phyloP scores from a whole-genome alignment of 2,329 filamentous ascomycete species.

The Colletotrichum scovillei region DNA sequence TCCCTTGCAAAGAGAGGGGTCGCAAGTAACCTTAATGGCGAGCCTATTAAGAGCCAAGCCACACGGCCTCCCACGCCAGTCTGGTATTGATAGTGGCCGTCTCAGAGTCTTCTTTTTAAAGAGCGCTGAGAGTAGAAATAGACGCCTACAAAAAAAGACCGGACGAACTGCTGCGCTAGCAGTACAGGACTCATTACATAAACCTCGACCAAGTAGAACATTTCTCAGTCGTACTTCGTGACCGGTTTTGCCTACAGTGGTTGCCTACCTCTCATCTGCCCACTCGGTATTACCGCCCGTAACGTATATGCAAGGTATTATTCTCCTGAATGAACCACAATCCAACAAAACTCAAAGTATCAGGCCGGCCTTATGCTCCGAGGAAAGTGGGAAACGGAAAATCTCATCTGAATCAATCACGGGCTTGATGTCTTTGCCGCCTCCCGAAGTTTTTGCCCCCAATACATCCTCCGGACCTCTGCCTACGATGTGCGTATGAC shows the following conservation, averaged over 20 bases:
- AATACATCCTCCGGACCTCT: constrained; percentile 49
- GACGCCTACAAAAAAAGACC: neutral
- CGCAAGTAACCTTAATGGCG: neutral
- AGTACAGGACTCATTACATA: no score
- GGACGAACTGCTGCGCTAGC: neutral
- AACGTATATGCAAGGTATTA: no score
- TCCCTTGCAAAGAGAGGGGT: neutral
- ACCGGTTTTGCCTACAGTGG: neutral
- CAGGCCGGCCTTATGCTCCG: constrained; percentile 43
- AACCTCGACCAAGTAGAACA: no score
- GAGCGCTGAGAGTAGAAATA: neutral
- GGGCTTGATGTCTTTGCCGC: constrained; percentile 49
- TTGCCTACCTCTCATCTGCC: no score
- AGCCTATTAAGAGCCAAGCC: neutral
- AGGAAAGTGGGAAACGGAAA: constrained; percentile 55
- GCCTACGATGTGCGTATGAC: constrained; percentile 51
- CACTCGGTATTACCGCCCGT: neutral
- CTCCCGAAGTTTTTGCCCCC: constrained; percentile 46
- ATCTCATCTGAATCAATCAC: constrained; percentile 49
- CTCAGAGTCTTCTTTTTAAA: neutral
- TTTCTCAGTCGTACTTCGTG: neutral
- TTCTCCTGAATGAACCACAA: neutral
- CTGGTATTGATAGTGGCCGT: neutral
- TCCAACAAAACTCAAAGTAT: neutral
- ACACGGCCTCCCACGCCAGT: neutral